These are phyloP conservation scores for Setomelanomma holmii DNA, from an alignment of 2,329 filamentous ascomycete species.

Conservation along the genomic window DNA sequence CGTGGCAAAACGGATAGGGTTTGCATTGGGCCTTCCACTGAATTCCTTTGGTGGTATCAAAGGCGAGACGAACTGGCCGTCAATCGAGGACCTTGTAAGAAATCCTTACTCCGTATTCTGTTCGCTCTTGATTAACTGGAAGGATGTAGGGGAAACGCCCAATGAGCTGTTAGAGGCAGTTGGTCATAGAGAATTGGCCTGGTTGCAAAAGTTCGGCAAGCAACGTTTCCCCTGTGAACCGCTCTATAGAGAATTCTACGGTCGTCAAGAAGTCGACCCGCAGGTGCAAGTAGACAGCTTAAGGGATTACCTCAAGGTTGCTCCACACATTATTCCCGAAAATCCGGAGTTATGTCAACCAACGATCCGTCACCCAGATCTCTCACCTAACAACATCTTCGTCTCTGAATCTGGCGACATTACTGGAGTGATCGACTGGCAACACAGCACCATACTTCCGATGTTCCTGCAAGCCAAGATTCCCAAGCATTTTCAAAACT, in stretches of 20 bases:
- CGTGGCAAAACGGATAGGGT: slow-evolving; percentile 6
- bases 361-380: slow-evolving; percentile 18
- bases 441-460: slow-evolving; percentile 36
- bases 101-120: slow-evolving; percentile 5
- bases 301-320: slow-evolving; percentile 14
- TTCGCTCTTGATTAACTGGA: slow-evolving; percentile 7
- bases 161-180: slow-evolving; percentile 11
- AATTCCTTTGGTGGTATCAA: slow-evolving; percentile 16
- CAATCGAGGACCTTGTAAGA: slow-evolving; percentile 18
- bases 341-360: slow-evolving; percentile 7
- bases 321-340: slow-evolving; percentile 17
- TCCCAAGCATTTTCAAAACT: slow-evolving; percentile 48
- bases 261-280: slow-evolving; percentile 14
- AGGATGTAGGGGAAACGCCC: slow-evolving; percentile 10
- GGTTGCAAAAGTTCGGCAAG: slow-evolving; percentile 16
- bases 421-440: slow-evolving; percentile 23
- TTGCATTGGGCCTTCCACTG: slow-evolving; percentile 12
- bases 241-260: slow-evolving; percentile 17
- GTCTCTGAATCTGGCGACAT: slow-evolving; percentile 15
- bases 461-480: slow-evolving; percentile 44
- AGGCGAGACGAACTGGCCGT: slow-evolving; percentile 13
- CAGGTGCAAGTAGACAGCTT: slow-evolving; percentile 13
- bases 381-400: slow-evolving; percentile 21
- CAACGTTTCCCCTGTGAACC: slow-evolving; percentile 13
- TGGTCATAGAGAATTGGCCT: slow-evolving; percentile 17